Evolutionary conservation across 208 protist genomes (phyloP).

Genomic region (Entamoeba invadens): DNA sequence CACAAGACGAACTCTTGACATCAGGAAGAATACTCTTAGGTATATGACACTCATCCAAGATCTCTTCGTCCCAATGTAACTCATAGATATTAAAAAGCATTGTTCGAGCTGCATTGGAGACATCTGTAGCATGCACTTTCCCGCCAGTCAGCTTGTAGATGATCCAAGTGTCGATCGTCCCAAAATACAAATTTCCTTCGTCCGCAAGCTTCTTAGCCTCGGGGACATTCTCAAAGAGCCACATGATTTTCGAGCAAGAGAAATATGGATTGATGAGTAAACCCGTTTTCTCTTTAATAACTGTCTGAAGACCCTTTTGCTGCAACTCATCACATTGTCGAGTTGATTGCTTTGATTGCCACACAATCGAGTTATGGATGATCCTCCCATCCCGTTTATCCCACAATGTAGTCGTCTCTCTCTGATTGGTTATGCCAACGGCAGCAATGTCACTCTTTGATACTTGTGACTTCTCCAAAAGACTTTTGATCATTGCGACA

Average conservation of each 20-base stretch:
- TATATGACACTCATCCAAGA: constrained; percentile 57
- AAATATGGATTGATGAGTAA: constrained; percentile 85
- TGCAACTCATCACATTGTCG: constrained; percentile 37
- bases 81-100: constrained; percentile 84
- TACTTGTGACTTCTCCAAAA: constrained; percentile 39
- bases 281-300: constrained; percentile 48
- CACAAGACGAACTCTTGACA: constrained; percentile 52
- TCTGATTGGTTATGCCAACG: constrained; percentile 89
- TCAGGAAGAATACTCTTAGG: constrained; percentile 60
- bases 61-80: constrained; percentile 66
- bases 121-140: constrained; percentile 67
- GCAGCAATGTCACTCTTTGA: neutral
- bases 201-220: constrained; percentile 53
- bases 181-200: constrained; percentile 58
- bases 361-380: constrained; percentile 77
- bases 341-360: constrained; percentile 59
- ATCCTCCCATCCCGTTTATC: constrained; percentile 70
- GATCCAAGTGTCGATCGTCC: constrained; percentile 89
- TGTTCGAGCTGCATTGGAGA: constrained; percentile 80
- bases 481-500: constrained; percentile 53
- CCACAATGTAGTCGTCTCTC: constrained; percentile 92
- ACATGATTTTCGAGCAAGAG: constrained; percentile 74
- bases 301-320: constrained; percentile 14
- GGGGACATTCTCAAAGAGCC: constrained; percentile 76
- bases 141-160: constrained; percentile 68